Conservation (phyloP, 768 basidiomycete species). For the Galerina sulciceps region DNA sequence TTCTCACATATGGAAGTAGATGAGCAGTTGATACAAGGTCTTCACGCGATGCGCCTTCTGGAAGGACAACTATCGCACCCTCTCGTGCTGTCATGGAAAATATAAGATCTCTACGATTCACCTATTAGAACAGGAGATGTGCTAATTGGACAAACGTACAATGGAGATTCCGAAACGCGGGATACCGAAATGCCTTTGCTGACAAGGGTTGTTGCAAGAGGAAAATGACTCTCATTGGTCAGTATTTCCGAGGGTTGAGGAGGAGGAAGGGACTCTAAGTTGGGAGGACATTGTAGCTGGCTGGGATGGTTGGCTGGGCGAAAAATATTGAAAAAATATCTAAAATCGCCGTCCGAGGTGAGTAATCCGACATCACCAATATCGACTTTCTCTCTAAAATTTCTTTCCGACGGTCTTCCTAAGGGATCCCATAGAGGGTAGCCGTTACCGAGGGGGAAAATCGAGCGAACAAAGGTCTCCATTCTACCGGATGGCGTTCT, state of each 20-base stretch:
- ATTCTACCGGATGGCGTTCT: background rate
- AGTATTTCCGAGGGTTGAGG: background rate
- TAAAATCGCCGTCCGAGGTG: conserved; percentile 4
- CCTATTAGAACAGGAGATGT: background rate
- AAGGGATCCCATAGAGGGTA: background rate
- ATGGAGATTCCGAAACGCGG: background rate
- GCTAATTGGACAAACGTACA: too few species aligned
- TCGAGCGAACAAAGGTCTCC: conserved; percentile 1
- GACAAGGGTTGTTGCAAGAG: background rate
- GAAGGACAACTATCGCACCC: background rate
- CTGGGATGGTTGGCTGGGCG: background rate
- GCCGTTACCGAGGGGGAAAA: conserved; percentile 7
- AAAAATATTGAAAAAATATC: conserved; percentile 18
- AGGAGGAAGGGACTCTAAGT: background rate
- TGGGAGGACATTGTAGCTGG: background rate
- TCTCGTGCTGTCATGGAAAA: background rate
- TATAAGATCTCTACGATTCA: background rate
- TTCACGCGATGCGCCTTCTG: conserved; percentile 4
- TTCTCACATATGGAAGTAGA: background rate
- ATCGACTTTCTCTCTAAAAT: background rate
- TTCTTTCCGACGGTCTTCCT: background rate
- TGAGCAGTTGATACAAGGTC: background rate
- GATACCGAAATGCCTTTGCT: background rate
- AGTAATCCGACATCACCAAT: conserved; percentile 20
- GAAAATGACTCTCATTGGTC: background rate